A percentile compares a stretch with the other conserved stretches of the same genome.
Conservation (phyloP, 345 rosid genomes). For the Brassica incana region DNA sequence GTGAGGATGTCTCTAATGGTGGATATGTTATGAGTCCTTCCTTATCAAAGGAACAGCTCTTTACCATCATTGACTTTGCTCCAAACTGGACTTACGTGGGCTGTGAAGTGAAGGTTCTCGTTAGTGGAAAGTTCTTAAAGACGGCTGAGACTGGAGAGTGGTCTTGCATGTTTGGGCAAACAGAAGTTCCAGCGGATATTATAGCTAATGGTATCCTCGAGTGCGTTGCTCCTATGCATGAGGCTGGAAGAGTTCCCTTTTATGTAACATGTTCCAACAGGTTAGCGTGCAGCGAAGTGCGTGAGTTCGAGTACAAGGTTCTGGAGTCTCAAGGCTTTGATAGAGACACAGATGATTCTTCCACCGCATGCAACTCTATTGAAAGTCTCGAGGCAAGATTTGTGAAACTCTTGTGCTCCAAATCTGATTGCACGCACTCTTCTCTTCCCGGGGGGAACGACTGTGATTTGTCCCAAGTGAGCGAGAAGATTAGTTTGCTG, state of each 20-base stretch:
- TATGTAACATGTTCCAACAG: constrained; percentile 90
- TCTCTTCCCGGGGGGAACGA: constrained; percentile 26
- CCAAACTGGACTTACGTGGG: constrained; percentile 81
- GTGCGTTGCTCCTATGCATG: constrained; percentile 64
- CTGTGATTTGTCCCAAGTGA: constrained; percentile 51
- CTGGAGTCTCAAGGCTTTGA: constrained; percentile 40
- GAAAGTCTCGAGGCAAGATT: constrained; percentile 62
- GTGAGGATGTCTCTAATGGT: constrained; percentile 56
- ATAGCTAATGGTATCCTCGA: constrained; percentile 78
- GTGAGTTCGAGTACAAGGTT: constrained; percentile 78
- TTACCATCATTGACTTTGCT: constrained; percentile 75
- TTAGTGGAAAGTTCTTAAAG: constrained; percentile 77
- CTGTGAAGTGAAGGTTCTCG: constrained; percentile 67
- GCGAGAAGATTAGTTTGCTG: constrained; percentile 58
- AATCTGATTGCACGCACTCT: constrained; percentile 33
- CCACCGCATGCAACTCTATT: constrained; percentile 17
- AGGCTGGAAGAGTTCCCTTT: constrained; percentile 83
- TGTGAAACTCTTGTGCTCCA: constrained; percentile 57
- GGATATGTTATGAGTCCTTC: constrained; percentile 65
- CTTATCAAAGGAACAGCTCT: constrained; percentile 81
- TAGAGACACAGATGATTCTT: constrained; percentile 22
- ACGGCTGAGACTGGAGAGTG: constrained; percentile 51
- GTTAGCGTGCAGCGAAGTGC: constrained; percentile 93
- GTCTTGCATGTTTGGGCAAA: constrained; percentile 99
- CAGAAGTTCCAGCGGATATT: constrained; percentile 89